Evolutionary conservation across 2,329 filamentous ascomycete genomes (phyloP), one percentile per base, ranked within the genome.

Genomic region (Cladophialophora immunda): DNA sequence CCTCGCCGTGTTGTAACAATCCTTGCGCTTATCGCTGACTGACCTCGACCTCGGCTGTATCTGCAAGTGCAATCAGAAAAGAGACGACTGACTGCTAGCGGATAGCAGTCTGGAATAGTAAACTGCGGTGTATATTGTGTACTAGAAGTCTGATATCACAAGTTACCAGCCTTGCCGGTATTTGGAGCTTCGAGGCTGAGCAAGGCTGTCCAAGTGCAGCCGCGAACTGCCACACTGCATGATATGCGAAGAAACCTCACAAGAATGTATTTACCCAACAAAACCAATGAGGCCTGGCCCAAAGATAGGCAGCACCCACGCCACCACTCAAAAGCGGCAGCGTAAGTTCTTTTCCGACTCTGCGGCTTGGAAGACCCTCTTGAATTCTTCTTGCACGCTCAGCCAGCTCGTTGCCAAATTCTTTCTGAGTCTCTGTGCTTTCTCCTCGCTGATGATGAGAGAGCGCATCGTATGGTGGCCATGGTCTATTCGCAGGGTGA

Each of bases 401-500:
- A 1, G 82, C 82, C 17, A 84, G 75, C 68, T 84, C 82, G 36
- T 78, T 79, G 8, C 78, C 82, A 64, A 84, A 82, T 67, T 84
- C 82, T 61, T 76, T 77, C 70, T 83, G 79, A 2, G 82, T 84
- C 67, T 84, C 82, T 1, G 80, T 81, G 68, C 82, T 84, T 15
- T 76, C 79, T 19, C 76, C 77, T 30, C 82, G 79, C 29, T 78
- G 75, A 64, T 83, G 82, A 29, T 76, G 76, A n/a, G 72, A 65
- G 32, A 75, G 70, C 13, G 84, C 70, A 62, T 86, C 84, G 6
- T 83, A 78, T 68, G 85, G 32, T 68, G 85, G 47, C 60, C 64
- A 66, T 25, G 41, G 41, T 58, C 61, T 56, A 25, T 29, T 59
- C n/a, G 62, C 34, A 4, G 53, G 29, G n/a, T 67, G 41, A 17